phyloP scores from a whole-genome alignment of 805 yeast species.

The Candida takata region DNA sequence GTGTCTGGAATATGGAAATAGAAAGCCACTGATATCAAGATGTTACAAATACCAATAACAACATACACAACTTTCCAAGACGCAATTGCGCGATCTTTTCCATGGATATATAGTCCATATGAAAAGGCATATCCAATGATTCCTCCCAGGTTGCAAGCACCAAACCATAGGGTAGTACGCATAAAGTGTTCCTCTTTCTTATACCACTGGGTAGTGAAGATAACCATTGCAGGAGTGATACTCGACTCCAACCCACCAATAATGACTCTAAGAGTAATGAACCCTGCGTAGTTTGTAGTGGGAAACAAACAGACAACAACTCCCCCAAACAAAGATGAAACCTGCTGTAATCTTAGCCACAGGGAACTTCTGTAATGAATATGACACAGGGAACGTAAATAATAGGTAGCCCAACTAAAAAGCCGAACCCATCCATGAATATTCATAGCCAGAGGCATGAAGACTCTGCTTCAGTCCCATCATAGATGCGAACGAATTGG shows the following conservation, averaged over 20 bases:
- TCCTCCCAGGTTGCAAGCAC: slow-evolving; percentile 39
- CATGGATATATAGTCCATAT: slow-evolving; percentile 40
- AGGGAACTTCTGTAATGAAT: slow-evolving; percentile 47
- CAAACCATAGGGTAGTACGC: slow-evolving; percentile 38
- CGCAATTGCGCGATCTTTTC: slow-evolving; percentile 32
- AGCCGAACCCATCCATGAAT: slow-evolving; percentile 52
- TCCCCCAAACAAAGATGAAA: slow-evolving; percentile 58
- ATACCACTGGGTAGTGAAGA: slow-evolving; percentile 55
- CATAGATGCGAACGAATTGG: slow-evolving; percentile 42
- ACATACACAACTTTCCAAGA: slow-evolving; percentile 59
- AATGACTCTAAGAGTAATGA: slow-evolving; percentile 40
- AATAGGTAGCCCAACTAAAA: slow-evolving; percentile 59
- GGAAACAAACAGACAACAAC: slow-evolving; percentile 47
- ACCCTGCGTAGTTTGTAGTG: slow-evolving; percentile 33
- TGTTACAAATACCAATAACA: slow-evolving; percentile 53
- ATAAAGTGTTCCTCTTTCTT: slow-evolving; percentile 38
- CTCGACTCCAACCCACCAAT: slow-evolving; percentile 47
- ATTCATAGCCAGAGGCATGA: slow-evolving; percentile 37
- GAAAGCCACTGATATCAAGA: slow-evolving; percentile 41
- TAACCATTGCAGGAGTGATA: slow-evolving; percentile 50
- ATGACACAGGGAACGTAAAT: slow-evolving; percentile 44
- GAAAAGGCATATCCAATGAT: slow-evolving; percentile 47
- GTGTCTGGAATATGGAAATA: slow-evolving; percentile 46
- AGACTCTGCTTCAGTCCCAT: slow-evolving; percentile 41
- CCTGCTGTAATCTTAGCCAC: slow-evolving; percentile 43